Percentiles rank a stretch among this genome's conserved stretches.
These are phyloP conservation scores for Eucalyptus sp. DNA, from an alignment of 345 rosid species.

Conservation along the genomic window DNA sequence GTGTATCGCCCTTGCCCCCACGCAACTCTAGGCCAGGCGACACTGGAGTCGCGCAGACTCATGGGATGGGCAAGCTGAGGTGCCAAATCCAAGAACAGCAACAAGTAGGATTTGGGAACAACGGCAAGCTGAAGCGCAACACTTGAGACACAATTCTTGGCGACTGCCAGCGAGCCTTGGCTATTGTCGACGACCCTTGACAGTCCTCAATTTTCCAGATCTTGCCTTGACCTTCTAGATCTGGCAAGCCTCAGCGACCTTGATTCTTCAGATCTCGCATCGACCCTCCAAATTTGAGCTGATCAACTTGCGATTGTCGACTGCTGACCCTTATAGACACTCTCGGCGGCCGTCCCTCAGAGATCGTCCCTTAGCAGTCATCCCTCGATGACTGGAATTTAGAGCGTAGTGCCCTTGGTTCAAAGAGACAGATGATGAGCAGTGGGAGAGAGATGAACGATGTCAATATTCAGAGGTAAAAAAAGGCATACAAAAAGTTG, in stretches of 20 bases:
- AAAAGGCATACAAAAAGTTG: not conserved
- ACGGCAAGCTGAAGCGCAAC: not conserved
- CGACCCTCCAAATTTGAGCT: not conserved
- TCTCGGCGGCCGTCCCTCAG: not conserved
- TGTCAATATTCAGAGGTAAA: not conserved
- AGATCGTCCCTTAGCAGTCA: not conserved
- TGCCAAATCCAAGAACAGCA: not conserved
- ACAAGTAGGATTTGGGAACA: not conserved
- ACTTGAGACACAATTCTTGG: not conserved
- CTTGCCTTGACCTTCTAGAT: not conserved
- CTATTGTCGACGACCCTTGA: not conserved
- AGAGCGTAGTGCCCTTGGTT: not conserved
- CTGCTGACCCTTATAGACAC: not conserved
- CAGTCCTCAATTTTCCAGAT: not conserved
- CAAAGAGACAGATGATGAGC: not conserved
- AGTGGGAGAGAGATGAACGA: not conserved
- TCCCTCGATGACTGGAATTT: not conserved
- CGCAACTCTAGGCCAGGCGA: not conserved
- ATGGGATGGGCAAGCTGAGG: not conserved
- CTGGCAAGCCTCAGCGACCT: not conserved
- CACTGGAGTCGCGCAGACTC: rapidly evolving
- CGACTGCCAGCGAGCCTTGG: not conserved
- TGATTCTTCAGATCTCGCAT: not conserved
- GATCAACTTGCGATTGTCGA: not conserved
- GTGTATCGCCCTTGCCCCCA: not conserved